A percentile compares a stretch with the other conserved stretches of the same genome.
phyloP scores from a whole-genome alignment of 2,329 filamentous ascomycete genomes.

The Falciphora oryzae region DNA sequence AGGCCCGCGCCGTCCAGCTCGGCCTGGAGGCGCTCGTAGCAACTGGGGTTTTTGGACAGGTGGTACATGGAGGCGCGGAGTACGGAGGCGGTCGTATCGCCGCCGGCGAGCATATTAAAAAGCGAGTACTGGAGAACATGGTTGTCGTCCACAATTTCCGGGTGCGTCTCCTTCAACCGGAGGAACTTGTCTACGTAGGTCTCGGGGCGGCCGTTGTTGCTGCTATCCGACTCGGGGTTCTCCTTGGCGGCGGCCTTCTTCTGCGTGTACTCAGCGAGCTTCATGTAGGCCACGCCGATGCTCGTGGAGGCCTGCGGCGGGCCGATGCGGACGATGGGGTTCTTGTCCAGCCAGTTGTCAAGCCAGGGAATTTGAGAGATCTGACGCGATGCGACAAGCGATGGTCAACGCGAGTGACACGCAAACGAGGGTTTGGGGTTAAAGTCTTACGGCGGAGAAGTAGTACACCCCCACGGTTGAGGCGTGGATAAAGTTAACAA shows the following conservation, averaged over 20 bases:
- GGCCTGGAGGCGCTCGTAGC: conserved; percentile 20
- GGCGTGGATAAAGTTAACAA: no score
- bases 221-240: no score
- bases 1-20: conserved; percentile 27
- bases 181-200: conserved; percentile 34
- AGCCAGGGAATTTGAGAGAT: conserved; percentile 24
- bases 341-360: conserved; percentile 33
- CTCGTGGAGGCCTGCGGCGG: conserved; percentile 21
- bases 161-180: conserved; percentile 27
- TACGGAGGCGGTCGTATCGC: conserved; percentile 28
- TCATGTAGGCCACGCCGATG: conserved; percentile 12
- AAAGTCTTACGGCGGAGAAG: no score
- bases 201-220: conserved; percentile 23
- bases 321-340: conserved; percentile 28
- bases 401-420: no score
- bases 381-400: no score
- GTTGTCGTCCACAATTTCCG: conserved; percentile 28
- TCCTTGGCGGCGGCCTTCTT: conserved; percentile 14
- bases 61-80: conserved; percentile 30
- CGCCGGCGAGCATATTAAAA: conserved; percentile 29
- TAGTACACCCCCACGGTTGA: conserved; percentile 16
- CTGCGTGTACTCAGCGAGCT: conserved; percentile 17
- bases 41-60: conserved; percentile 24
- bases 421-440: no score
- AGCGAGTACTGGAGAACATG: conserved; percentile 30